A percentile compares a stretch with the other conserved stretches of the same genome.
Conservation (phyloP, 345 rosid genomes). For the Eucalyptus marginata region DNA sequence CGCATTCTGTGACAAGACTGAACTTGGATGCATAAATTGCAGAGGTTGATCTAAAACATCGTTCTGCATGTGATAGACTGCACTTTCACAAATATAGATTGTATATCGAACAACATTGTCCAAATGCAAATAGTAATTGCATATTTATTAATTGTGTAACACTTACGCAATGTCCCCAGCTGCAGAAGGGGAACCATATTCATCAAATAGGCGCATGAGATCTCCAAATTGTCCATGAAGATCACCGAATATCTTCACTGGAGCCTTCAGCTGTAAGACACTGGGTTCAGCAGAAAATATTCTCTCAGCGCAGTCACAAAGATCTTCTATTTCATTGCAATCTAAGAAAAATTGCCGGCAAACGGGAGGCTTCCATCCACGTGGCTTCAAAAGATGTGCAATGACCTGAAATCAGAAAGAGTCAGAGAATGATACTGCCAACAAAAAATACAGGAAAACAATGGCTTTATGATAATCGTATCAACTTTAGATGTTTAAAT, state of each 20-base stretch:
- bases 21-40: neutral
- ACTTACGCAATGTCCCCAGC: constrained; percentile 99
- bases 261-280: constrained; percentile 83
- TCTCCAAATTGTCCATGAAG: constrained; percentile 99
- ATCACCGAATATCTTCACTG: constrained; percentile 95
- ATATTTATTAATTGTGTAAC: neutral
- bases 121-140: neutral
- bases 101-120: neutral
- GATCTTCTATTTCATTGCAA: constrained; percentile 95
- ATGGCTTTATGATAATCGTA: neutral
- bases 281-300: constrained; percentile 82
- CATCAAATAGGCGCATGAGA: constrained; percentile 98
- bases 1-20: neutral
- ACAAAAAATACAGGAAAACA: neutral
- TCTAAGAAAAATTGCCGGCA: constrained; percentile 89
- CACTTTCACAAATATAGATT: neutral
- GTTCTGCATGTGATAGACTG: neutral
- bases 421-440: neutral
- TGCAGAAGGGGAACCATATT: constrained; percentile 95
- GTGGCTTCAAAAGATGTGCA: constrained; percentile 85
- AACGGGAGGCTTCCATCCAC: constrained; percentile 98
- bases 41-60: neutral
- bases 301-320: constrained; percentile 81
- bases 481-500: neutral
- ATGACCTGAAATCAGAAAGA: constrained; percentile 38